Evolutionary conservation across 495 filamentous ascomycete genomes (phyloP).

Genomic region (Xylaria venustula): DNA sequence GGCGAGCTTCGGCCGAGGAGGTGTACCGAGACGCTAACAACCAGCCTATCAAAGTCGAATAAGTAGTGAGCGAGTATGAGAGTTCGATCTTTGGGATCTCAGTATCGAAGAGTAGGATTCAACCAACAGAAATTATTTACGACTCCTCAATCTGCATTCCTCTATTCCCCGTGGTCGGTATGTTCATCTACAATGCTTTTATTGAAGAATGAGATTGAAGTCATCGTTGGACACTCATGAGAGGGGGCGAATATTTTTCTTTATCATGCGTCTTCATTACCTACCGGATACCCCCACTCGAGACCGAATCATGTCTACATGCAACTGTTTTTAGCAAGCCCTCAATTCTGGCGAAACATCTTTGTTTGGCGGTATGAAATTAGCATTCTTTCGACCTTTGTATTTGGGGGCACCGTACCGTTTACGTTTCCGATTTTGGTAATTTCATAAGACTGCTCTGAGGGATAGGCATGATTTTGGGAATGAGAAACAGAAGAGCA

Average conservation of each 20-base stretch:
- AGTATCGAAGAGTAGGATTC: not conserved
- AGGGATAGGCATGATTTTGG: not conserved
- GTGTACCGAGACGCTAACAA: constrained; percentile 37
- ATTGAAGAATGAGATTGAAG: not conserved
- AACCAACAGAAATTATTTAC: not conserved
- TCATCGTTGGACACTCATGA: not conserved
- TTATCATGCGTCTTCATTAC: not conserved
- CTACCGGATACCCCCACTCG: constrained; percentile 10
- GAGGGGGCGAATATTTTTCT: not conserved
- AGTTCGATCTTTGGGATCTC: constrained; percentile 21
- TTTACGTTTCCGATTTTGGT: not conserved
- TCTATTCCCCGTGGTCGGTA: not conserved
- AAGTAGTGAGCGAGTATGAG: constrained; percentile 18
- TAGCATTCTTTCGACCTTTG: not conserved
- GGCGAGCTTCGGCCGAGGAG: constrained; percentile 61
- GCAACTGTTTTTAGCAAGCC: not conserved
- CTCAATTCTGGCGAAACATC: not conserved
- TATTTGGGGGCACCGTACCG: not conserved
- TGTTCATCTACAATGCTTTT: not conserved
- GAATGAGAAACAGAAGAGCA: not conserved
- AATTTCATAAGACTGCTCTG: not conserved
- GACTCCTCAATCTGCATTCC: not conserved
- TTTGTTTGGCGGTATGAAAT: not conserved
- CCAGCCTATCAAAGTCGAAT: constrained; percentile 6
- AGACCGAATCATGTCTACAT: not conserved